Percentiles rank a stretch among this genome's conserved stretches.
Evolutionary conservation across 805 yeast genomes (phyloP).

Genomic region (Cyberlindnera xishuangbannaensis): DNA sequence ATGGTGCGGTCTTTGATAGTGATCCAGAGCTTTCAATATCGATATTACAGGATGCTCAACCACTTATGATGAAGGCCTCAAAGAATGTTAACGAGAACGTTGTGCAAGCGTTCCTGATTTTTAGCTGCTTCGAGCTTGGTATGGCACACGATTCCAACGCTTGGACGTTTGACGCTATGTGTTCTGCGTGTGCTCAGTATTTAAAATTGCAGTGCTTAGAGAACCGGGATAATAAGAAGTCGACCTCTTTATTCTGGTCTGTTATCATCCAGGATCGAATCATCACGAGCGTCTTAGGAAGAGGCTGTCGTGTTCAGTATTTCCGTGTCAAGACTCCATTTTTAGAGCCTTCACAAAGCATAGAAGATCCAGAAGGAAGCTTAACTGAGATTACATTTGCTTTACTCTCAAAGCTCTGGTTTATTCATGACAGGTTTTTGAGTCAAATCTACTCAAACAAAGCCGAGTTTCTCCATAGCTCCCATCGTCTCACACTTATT

Average conservation of each 20-base stretch:
- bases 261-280: constrained; percentile 29
- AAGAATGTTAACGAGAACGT: constrained; percentile 21
- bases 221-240: background rate
- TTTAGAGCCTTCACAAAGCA: constrained; percentile 6
- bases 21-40: constrained; percentile 10
- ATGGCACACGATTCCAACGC: constrained; percentile 28
- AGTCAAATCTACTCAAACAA: constrained; percentile 31
- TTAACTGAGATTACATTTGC: constrained; percentile 11
- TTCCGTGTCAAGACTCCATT: constrained; percentile 28
- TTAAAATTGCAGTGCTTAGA: constrained; percentile 22
- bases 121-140: constrained; percentile 30
- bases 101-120: constrained; percentile 25
- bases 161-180: constrained; percentile 30
- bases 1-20: constrained; percentile 23
- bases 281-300: constrained; percentile 29
- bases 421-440: constrained; percentile 26
- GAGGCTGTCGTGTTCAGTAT: constrained; percentile 31
- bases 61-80: constrained; percentile 5
- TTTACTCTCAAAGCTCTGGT: constrained; percentile 29
- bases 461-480: constrained; percentile 28
- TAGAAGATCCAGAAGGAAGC: background rate
- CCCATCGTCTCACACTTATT: constrained; percentile 27
- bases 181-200: constrained; percentile 26
- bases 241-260: constrained; percentile 25
- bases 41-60: constrained; percentile 24